phyloP scores from a whole-genome alignment of 75 land plant genomes.

The Cupressus sempervirens region DNA sequence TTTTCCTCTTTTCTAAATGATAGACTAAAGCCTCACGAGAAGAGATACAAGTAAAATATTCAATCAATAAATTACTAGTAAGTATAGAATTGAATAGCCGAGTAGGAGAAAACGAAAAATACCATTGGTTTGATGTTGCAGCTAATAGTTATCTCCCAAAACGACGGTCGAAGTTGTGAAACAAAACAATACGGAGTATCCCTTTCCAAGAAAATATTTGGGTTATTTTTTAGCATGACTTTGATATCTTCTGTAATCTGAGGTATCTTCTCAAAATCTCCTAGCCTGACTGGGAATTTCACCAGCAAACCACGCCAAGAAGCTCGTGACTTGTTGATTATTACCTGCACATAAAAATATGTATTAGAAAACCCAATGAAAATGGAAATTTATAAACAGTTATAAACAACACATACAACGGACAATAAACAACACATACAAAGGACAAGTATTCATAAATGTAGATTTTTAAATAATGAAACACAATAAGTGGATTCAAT shows the following conservation, averaged over 20 bases:
- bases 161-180: slow-evolving; percentile 48
- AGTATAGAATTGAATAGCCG: slow-evolving; percentile 1
- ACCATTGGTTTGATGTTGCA: slow-evolving; percentile 78
- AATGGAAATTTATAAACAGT: neutral
- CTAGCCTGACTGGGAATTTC: slow-evolving; percentile 51
- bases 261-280: slow-evolving; percentile 60
- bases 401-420: too few relatives aligned
- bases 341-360: slow-evolving; percentile 49
- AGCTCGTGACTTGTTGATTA: slow-evolving; percentile 84
- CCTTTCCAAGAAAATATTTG: slow-evolving; percentile 55
- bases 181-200: slow-evolving; percentile 72
- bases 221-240: slow-evolving; percentile 48
- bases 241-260: slow-evolving; percentile 55
- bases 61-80: slow-evolving; percentile 6
- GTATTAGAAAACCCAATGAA: neutral
- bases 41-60: neutral
- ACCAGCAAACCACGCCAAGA: slow-evolving; percentile 46
- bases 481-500: neutral
- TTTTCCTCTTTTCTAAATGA: neutral
- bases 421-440: neutral
- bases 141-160: slow-evolving; percentile 55
- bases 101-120: neutral
- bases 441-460: neutral
- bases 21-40: neutral
- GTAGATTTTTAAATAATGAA: neutral